Conservation (phyloP, 2,329 filamentous ascomycete genomes). For the Fusarium globosum region DNA sequence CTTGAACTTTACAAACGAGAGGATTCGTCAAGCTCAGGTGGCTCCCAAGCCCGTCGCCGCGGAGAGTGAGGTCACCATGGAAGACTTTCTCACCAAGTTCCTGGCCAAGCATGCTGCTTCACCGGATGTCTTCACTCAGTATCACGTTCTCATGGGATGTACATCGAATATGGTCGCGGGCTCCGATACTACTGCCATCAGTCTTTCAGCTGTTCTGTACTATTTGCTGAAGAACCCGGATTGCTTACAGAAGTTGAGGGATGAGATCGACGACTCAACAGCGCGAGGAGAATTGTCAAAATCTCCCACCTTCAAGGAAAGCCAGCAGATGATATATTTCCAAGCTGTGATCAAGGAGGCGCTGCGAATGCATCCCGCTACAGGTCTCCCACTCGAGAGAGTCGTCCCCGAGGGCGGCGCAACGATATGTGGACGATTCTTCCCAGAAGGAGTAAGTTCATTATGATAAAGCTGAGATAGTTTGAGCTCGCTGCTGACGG, state of each 20-base stretch:
- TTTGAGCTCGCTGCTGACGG: accelerated
- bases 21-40: conserved; percentile 4
- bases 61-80: conserved; percentile 5
- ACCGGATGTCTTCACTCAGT: conserved; percentile 27
- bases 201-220: conserved; percentile 35
- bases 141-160: conserved; percentile 36
- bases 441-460: conserved; percentile 30
- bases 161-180: conserved; percentile 40
- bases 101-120: conserved; percentile 27
- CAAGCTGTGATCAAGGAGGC: conserved; percentile 40
- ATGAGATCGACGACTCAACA: conserved; percentile 11
- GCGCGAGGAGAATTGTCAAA: conserved; percentile 10
- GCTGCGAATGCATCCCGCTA: conserved; percentile 37
- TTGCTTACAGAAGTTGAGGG: conserved; percentile 10
- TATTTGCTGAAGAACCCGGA: conserved; percentile 22
- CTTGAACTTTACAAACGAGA: conserved; percentile 18
- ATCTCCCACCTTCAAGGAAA: conserved; percentile 28
- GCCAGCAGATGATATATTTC: conserved; percentile 34
- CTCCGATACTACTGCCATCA: conserved; percentile 40
- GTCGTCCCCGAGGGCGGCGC: conserved; percentile 35
- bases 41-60: neutral
- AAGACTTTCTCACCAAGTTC: conserved; percentile 42
- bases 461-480: accelerated
- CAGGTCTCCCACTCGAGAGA: conserved; percentile 30
- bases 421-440: conserved; percentile 27